phyloP scores from a whole-genome alignment of 345 rosid species.

The Populus alba region DNA sequence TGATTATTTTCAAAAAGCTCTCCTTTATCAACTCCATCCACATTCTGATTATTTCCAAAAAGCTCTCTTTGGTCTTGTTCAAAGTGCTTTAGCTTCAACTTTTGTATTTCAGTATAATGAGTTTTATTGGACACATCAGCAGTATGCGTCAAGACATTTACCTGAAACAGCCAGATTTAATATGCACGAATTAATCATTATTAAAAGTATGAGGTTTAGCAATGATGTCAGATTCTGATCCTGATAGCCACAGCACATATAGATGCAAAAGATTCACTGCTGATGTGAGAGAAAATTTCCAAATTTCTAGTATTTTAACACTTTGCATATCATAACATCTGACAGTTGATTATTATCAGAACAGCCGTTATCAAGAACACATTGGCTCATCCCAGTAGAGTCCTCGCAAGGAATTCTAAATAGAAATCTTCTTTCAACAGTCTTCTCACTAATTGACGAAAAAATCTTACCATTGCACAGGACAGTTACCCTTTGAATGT shows the following conservation, averaged over 20 bases:
- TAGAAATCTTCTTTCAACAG: too few relatives aligned
- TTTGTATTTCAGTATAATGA: slow-evolving; percentile 15
- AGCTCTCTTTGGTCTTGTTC: slow-evolving; percentile 58
- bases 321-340: too few relatives aligned
- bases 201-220: neutral
- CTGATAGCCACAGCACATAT: neutral
- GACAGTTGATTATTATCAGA: neutral
- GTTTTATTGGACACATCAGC: slow-evolving; percentile 34
- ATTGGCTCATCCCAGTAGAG: neutral
- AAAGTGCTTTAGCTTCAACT: slow-evolving; percentile 44
- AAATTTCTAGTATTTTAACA: too few relatives aligned
- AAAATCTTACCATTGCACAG: neutral
- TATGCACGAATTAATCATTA: neutral
- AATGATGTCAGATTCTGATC: neutral
- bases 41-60: slow-evolving; percentile 24
- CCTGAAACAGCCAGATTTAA: slow-evolving; percentile 38
- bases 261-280: neutral
- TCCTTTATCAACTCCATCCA: slow-evolving; percentile 13
- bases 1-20: slow-evolving; percentile 40
- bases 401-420: neutral
- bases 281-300: too few relatives aligned
- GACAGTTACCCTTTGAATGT: too few relatives aligned
- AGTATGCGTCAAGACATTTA: slow-evolving; percentile 61
- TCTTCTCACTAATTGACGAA: neutral
- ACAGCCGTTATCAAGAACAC: neutral